Evolutionary conservation across 805 yeast genomes (phyloP), one percentile per base, ranked within the genome.

Genomic region (Saccharomyces cerevisiae): DNA sequence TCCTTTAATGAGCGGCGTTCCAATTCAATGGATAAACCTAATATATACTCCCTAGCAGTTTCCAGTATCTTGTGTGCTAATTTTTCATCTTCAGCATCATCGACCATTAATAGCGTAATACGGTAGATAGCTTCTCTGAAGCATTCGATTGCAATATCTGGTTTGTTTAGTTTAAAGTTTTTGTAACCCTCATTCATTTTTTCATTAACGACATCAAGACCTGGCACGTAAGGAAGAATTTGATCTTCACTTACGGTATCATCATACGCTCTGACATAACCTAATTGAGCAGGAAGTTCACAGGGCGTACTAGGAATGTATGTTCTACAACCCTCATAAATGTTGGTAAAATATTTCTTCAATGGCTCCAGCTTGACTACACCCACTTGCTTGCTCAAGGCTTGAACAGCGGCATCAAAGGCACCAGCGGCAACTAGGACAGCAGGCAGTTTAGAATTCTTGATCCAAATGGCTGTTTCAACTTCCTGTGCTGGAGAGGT

Each of bases 381-480:
- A 63, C 97, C 99, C 48, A 85, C 77, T 72, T 95, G 99, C 65
- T 92, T 86, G 75, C 85, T 83, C 64, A 94, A 79, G 67, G 95
- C 80, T 64, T 90, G 95, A 43, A 97, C 94, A 41, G 98, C 99
- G 52, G 92, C 87, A 61, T 90, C 97, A 68, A 92, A 92, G 4
- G 95, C 87, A 63, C 99, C 99, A 2, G 97, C 90, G 1, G 99
- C 97, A 64, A 86, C 90, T 63, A 89, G 88, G 28, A 89, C 89
- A 30, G 96, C 97, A 4, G 97, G 89, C 53, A 91, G 80, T 58
- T 85, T 87, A 17, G 96, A 87, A 71, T 87, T 89, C 60, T 92
- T 85, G 30, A 88, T 79, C 99, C 99, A 95, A 55, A 72, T 71
- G 3, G 84, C 84, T 31, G 83, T 72, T 68, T 91, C 96, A 28